Base-by-base conservation (phyloP, 176 grass and related monocot genomes). In the Phoenix dactylifera region DNA sequence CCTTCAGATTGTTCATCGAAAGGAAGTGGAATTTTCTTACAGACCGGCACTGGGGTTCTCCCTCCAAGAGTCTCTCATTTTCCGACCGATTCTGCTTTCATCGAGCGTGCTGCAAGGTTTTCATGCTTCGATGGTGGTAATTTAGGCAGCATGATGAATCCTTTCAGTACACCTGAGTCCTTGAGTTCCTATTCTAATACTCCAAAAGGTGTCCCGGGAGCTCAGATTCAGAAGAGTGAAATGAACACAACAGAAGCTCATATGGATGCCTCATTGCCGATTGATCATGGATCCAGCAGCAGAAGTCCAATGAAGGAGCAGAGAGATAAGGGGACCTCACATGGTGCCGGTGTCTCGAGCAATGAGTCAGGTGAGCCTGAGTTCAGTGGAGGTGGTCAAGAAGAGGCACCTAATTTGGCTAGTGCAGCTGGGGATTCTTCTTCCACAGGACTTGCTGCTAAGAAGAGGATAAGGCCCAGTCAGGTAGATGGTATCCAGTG, bases 61-160 rank as follows among this genome's bases (percentile, higher is more conserved):
- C 69, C 66, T 16, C 88, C 83, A 19, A 74, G 63, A 29, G 69
- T 86, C 3, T 63, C 74, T 3, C 82, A 89, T 76, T 89, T 89
- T 79, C 75, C 85, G 0, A 65, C 78, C 7, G 94, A 93, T 75
- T 72, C 94, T 5, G 79, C 75, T 50, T 99, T 99, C 76, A 99
- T 89, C 74, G 82, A 86, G 67, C 74, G 85, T 17, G 82, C 94
- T 4, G 88, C 85, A 32, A 75, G 85, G 61, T 85, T 86, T 20
- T 86, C 94, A 1, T 93, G 88, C 76, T 99, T 89, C 57, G 49
- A 65, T 50, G 66, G 60, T 12, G 16, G 56, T 22, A 74, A 66
- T 20, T 51, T 67, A 1, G 75, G 63, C 4, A 57, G 73, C 57
- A 76, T 85, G 71, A 59, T 48, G 6, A 62, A 39, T 52, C 48